Conservation (phyloP, 257 asterid species). For the Primulina tabacum region DNA sequence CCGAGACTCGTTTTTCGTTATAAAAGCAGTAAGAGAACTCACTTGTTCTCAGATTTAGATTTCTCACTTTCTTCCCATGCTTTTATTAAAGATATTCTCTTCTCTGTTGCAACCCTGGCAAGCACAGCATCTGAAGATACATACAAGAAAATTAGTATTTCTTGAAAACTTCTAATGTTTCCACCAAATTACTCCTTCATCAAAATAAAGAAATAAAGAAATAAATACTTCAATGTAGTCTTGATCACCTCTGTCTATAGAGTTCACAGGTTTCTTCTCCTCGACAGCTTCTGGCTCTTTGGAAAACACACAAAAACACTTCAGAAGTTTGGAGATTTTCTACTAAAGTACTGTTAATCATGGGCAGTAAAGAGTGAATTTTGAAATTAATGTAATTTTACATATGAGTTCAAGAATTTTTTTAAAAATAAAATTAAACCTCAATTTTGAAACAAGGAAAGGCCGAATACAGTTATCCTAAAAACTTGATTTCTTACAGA, state of each 20-base stretch:
- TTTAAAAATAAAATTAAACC: too few species aligned
- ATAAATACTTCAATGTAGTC: neutral
- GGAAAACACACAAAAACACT: constrained; percentile 6
- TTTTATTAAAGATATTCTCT: constrained; percentile 64
- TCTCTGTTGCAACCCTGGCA: constrained; percentile 76
- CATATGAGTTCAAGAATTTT: too few species aligned
- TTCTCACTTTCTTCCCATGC: constrained; percentile 99
- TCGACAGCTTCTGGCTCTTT: constrained; percentile 55
- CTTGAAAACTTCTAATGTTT: neutral
- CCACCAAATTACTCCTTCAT: neutral
- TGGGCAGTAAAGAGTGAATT: neutral
- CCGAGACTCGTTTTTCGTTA: neutral
- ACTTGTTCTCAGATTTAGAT: constrained; percentile 70
- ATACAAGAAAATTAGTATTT: constrained; percentile 15
- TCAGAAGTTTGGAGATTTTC: constrained; percentile 10
- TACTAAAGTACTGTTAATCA: neutral
- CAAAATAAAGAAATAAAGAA: neutral
- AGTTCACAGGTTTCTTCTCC: constrained; percentile 72
- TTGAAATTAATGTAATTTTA: too few species aligned
- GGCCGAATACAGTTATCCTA: neutral
- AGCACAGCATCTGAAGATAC: constrained; percentile 66
- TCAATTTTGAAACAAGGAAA: too few species aligned
- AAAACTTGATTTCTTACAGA: constrained; percentile 7
- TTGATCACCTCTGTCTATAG: constrained; percentile 73
- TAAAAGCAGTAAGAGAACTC: neutral